Evolutionary conservation across 2,329 filamentous ascomycete genomes (phyloP), one percentile per base, ranked within the genome.

Genomic region (Cladophialophora chaetospira): DNA sequence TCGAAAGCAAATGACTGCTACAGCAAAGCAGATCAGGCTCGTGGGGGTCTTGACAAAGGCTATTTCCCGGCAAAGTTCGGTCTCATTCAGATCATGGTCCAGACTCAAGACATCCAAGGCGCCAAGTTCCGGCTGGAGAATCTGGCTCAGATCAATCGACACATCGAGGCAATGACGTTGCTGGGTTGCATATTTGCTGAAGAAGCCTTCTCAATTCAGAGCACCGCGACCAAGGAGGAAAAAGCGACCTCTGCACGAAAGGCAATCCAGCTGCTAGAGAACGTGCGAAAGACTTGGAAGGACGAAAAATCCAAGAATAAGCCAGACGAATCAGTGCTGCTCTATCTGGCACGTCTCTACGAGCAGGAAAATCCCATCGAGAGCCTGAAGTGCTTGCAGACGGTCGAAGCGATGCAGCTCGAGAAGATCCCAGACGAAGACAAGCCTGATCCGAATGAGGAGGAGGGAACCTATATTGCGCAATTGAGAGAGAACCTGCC

Each of bases 21-120:
- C 73, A 85, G 86, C 53, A 87, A 89, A 65, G 89, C 95, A 1
- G 94, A 99, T 70, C 89, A 95, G 71, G 92, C 94, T 33, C 84
- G 94, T 66, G 93, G 93, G 67, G 93, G 92, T 38, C 82, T 88
- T n/a, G 93, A 97, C 61, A 88, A 86, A 62, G 93, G 94, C 42
- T 97, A 90, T 67, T 79, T 97, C 46, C 94, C 95, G 0, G 94
- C 94, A 47, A 97, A 97, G 70, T 96, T 99, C 69, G 95, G 94
- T 53, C 84, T 87, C 17, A 92, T 94, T 1, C 94, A 99, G 74
- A 83, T 97, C 66, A 88, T 90, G 33, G 89, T 96, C 19, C 89
- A 88, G 72, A 61, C 58, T 13, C 86, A 88, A 61, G 92, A 97
- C 68, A 82, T 91, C 28, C 91, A 92, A 56, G 92, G 94, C 58